These are phyloP conservation scores for Prunus yedoensis DNA, from an alignment of 331 rosid genomes.

Conservation along the genomic window DNA sequence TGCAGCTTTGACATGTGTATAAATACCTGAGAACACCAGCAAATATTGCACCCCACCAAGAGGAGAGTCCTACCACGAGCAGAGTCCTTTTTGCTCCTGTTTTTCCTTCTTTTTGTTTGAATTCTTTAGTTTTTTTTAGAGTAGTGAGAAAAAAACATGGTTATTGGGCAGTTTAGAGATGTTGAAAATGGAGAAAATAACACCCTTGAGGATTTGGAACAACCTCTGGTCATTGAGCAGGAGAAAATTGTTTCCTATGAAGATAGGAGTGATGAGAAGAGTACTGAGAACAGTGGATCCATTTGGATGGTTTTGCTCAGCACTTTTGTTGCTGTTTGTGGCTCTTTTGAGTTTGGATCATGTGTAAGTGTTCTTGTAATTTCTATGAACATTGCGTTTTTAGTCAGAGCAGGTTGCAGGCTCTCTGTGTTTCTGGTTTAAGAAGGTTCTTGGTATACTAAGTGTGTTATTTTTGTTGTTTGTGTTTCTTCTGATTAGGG, in stretches of 20 bases:
- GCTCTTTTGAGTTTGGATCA: conserved; percentile 85
- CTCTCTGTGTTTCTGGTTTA: neutral
- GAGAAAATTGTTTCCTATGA: neutral
- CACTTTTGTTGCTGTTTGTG: conserved; percentile 79
- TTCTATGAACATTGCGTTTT: neutral
- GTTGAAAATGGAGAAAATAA: conserved; percentile 45
- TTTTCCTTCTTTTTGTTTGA: neutral
- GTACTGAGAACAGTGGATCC: conserved; percentile 39
- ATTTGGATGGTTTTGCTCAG: conserved; percentile 72
- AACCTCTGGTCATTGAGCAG: conserved; percentile 46
- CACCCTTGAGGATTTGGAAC: conserved; percentile 36
- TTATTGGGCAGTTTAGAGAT: conserved; percentile 48
- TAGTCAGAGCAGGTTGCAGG: neutral
- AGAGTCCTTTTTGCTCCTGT: neutral
- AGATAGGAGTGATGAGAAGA: conserved; percentile 21
- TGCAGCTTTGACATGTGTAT: conserved; percentile 18
- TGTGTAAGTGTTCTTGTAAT: conserved; percentile 53
- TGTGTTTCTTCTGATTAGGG: conserved; percentile 34
- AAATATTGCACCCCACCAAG: neutral
- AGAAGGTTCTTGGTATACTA: conserved; percentile 16
- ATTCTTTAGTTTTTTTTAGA: neutral
- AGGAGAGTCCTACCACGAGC: neutral
- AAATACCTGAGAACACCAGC: conserved; percentile 17
- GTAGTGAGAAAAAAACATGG: conserved; percentile 34
- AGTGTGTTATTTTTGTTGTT: conserved; percentile 21